These are phyloP conservation scores for Didymosphaeria variabile DNA, from an alignment of 2,329 filamentous ascomycete species.

Conservation along the genomic window DNA sequence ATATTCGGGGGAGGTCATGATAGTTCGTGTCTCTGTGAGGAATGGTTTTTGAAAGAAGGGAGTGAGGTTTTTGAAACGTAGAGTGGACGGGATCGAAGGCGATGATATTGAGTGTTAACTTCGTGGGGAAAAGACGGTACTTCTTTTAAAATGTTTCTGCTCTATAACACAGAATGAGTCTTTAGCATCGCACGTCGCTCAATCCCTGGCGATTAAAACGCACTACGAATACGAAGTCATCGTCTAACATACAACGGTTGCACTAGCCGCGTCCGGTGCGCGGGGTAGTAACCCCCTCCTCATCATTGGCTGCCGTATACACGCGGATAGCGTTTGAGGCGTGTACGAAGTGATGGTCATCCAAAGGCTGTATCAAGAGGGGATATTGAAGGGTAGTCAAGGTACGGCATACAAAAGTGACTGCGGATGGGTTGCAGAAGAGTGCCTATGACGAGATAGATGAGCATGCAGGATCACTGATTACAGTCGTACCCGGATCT, in stretches of 20 bases:
- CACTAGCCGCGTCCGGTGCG: constrained; percentile 7
- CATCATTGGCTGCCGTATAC: constrained; percentile 8
- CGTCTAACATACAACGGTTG: constrained; percentile 1
- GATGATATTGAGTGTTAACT: too few species aligned
- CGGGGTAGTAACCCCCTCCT: constrained; percentile 9
- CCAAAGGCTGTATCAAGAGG: not conserved
- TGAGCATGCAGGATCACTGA: too few species aligned
- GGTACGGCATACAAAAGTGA: not conserved
- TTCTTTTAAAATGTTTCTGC: too few species aligned
- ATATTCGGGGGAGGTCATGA: constrained; percentile 21
- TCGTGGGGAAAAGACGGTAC: too few species aligned
- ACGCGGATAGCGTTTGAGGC: constrained; percentile 4
- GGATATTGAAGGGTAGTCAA: constrained; percentile 18
- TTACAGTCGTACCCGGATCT: too few species aligned
- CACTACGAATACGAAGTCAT: not conserved
- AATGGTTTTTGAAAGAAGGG: not conserved
- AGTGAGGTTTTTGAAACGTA: not conserved
- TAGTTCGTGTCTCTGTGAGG: not conserved
- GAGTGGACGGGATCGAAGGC: too few species aligned
- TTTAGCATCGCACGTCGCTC: not conserved
- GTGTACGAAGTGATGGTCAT: not conserved
- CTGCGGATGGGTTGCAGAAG: too few species aligned
- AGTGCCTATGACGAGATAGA: too few species aligned
- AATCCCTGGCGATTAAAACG: not conserved
- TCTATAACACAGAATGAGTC: not conserved